Evolutionary conservation across 1,284 basidiomycete genomes (phyloP).

Genomic region (Flammula alnicola): DNA sequence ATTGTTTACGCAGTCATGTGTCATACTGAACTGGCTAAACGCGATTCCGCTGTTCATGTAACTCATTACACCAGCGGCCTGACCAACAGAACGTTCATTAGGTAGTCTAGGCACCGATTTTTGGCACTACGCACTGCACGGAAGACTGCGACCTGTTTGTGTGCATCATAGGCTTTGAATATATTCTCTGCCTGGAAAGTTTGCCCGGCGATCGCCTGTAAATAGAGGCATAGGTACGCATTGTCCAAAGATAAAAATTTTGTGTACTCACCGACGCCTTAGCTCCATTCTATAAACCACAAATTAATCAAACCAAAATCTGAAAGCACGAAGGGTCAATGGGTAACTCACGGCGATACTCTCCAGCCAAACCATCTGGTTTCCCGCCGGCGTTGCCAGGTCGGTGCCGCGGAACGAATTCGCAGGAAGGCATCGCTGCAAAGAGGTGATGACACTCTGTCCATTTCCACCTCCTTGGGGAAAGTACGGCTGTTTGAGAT

Average conservation of each 20-base stretch:
- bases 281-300: conserved; percentile 5
- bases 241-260: neutral
- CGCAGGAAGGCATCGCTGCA: conserved; percentile 16
- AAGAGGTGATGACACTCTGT: conserved; percentile 6
- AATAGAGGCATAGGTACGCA: neutral
- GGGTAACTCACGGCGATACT: conserved; percentile 8
- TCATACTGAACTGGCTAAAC: conserved; percentile 1
- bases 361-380: conserved; percentile 16
- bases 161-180: conserved; percentile 10
- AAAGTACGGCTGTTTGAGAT: conserved; percentile 11
- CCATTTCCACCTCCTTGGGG: conserved; percentile 7
- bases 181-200: conserved; percentile 3
- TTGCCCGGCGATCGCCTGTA: conserved; percentile 7
- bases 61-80: conserved; percentile 11
- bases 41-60: conserved; percentile 11
- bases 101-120: neutral
- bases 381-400: conserved; percentile 7
- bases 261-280: conserved; percentile 13
- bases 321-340: neutral
- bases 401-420: conserved; percentile 9
- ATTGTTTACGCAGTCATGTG: neutral
- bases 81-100: neutral
- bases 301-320: neutral
- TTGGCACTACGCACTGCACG: conserved; percentile 9
- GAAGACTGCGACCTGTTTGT: conserved; percentile 16